phyloP scores from a whole-genome alignment of 2,329 filamentous ascomycete species.

The Paecilomyces variotii region DNA sequence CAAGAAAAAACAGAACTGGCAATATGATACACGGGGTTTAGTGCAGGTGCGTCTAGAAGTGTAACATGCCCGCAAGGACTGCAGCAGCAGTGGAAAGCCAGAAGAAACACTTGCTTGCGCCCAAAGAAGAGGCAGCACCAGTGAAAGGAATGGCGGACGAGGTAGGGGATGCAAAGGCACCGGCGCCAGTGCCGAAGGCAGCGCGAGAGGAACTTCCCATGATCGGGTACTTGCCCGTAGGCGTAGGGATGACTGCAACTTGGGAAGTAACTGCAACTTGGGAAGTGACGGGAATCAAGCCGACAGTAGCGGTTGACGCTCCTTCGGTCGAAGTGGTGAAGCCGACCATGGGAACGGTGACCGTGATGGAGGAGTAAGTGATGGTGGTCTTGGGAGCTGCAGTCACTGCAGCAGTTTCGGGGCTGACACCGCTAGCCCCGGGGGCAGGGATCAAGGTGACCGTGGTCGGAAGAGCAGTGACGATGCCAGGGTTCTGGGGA shows the following conservation, averaged over 20 bases:
- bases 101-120: constrained; percentile 2
- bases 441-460: constrained; percentile 49
- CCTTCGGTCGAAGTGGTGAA: constrained; percentile 29
- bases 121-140: constrained; percentile 8
- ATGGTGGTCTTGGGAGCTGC: constrained; percentile 31
- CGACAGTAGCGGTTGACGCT: constrained; percentile 19
- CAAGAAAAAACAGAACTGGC: not conserved
- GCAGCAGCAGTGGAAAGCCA: constrained; percentile 4
- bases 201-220: constrained; percentile 10
- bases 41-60: not conserved
- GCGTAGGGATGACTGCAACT: constrained; percentile 4
- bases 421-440: not conserved
- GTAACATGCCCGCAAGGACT: constrained; percentile 5
- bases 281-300: constrained; percentile 20
- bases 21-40: not conserved
- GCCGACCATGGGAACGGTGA: constrained; percentile 39
- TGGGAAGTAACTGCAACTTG: not conserved
- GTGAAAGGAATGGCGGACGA: constrained; percentile 1
- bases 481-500: constrained; percentile 71
- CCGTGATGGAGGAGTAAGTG: constrained; percentile 32
- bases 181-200: constrained; percentile 6
- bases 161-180: constrained; percentile 3
- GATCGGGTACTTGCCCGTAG: constrained; percentile 12
- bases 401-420: constrained; percentile 3
- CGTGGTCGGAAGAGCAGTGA: constrained; percentile 61